Base-by-base conservation (phyloP, 495 filamentous ascomycete genomes). In the Annulohypoxylon stygium region DNA sequence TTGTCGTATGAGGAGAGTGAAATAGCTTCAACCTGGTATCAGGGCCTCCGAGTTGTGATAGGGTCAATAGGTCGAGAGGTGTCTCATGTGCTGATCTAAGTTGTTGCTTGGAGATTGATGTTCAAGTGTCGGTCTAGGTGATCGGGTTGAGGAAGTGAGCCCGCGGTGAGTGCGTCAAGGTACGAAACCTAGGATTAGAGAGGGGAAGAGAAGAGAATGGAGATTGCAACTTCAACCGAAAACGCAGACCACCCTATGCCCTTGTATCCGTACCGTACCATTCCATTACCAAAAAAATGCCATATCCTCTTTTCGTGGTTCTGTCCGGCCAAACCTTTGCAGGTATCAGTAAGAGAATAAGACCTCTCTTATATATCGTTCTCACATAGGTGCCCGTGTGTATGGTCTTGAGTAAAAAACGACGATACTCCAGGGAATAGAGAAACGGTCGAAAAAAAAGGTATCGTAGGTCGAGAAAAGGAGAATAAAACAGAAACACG, bases 301-400 rank as follows among this genome's bases (percentile, higher is more conserved):
- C 59, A 14, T 45, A 47, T 65, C 51, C 57, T 65, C 50, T 63
- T 63, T 71, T 70, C 37, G 43, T 57, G 20, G 18, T 70, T 57
- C 69, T 48, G 30, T 73, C 73, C 67, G 64, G 61, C 66, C 69
- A 41, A 62, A 61, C 70, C 74, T 74, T 78, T 39, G 62, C 71
- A 78, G 72, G 72, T 70, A 45, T 33, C 37, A 64, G 59, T 63
- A 61, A 57, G 58, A 65, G 60, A 74, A 48, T 43, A 59, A 69
- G 61, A 70, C 58, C 53, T 41, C 70, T 74, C 68, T 74, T 70
- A 75, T 76, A 76, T 73, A 76, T 73, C 65, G 61, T 75, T 72
- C 63, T 71, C 65, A 57, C 43, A 55, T 36, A 34, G 33, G 66
- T 64, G 39, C 34, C 6, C 6, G 59, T 37, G 16, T 20, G 25